Evolutionary conservation across 257 asterid species (phyloP), one percentile per base, ranked within the genome.

Genomic region (Lycium ferocissimum): DNA sequence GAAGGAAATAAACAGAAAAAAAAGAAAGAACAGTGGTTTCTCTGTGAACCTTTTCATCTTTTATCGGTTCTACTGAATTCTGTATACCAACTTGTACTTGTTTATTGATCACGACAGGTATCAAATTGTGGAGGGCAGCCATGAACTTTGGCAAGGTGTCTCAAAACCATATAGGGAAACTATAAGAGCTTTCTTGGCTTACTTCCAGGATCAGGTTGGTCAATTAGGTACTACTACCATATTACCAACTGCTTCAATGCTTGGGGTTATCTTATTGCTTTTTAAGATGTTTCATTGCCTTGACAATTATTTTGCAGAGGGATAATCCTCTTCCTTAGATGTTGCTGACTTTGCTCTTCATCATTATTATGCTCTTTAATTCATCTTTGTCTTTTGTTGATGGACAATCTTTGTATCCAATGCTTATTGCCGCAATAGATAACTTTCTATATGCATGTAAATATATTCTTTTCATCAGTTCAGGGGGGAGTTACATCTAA

Each of bases 91-190:
- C 54, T 78, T 53, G 7, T 88, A 84, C 72, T 89, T 88, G 87
- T 83, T 43, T 63, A 79, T 84, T 89, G 15, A 78, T 26, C 82
- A 53, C 83, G 84, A 84, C 91, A 96, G 99, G 99, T 96, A 96
- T 83, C 93, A 88, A 54, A 91, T 96, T 80, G 98, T 96, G 84
- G 99, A 96, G 91, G 98, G 99, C 86, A 91, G 88, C 35, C 98
- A 96, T 91, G 84, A 92, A 80, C 89, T 95, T 40, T 96, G 99
- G 99, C 85, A 59, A 84, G 98, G 94, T 73, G 98, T 95, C 88
- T 95, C 99, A 73, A 96, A 95, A 92, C 97, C 99, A 6, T 96
- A 95, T 87, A 87, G 99, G 88, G 99, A 96, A 91, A 96, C 99
- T 22, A 96, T 96, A 87, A 92, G 99, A 90, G 92, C 99, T 75